Percentiles rank a stretch among this genome's conserved stretches.
Evolutionary conservation across 129 eudicot genomes (phyloP).

Genomic region (Helianthus annuus): HanXRQr2.0-SUNRISE NC_035442.2:155636221-155636720

Average conservation of each 20-base stretch:
- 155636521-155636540: conserved; percentile 36
- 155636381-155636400: not conserved
- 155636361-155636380: not conserved
- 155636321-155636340: not conserved
- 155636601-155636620: no score
- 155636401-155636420: no score
- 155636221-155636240: conserved; percentile 30
- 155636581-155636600: no score
- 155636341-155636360: not conserved
- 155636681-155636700: no score
- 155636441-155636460: no score
- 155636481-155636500: conserved; percentile 3
- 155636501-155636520: conserved; percentile 18
- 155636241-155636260: conserved; percentile 83
- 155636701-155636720: no score
- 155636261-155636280: conserved; percentile 92
- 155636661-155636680: no score
- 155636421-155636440: no score
- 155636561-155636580: no score
- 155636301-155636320: conserved; percentile 61
- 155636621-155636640: no score
- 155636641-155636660: no score
- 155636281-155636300: conserved; percentile 83
- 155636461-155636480: no score
- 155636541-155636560: conserved; percentile 33